Evolutionary conservation across 108 stramenopile genomes (phyloP), one percentile per base, ranked within the genome.

Genomic region (Heterococcus sp.): DNA sequence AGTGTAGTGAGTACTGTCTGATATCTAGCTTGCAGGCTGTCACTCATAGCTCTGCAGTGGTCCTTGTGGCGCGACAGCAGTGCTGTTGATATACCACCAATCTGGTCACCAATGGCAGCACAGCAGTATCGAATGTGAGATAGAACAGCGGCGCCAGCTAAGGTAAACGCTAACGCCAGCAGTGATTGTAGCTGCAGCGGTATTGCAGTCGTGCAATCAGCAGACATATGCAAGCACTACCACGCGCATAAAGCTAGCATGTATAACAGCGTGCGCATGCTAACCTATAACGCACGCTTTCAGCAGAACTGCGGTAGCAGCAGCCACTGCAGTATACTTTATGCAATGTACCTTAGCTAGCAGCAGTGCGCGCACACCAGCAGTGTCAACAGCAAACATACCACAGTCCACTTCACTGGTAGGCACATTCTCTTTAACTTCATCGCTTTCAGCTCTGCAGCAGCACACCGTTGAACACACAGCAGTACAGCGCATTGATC

Each of bases 331-430:
- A 21, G 21, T 21, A 26, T 26, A 63, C 21, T 21, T 21, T 63
- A 26, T 63, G 21, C 21, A 26, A 21, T 21, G 14, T 26, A 39
- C 71, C 71, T 72, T 2, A 33, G 39, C 27, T 26, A 31, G 39
- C 8, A 1, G 29, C 0, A 4, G 36, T 2, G 30, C 35, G 29
- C 21, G 31, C 63, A 32, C 69, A 11, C 32, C 37, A 39, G 84
- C 75, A n/a, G 85, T 78, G 29, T 87, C 66, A 2, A 91, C 82
- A 35, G 40, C 33, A 65, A 88, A 90, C 33, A 88, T 68, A 2
- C 91, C 91, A 31, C 85, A 73, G 32, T 75, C 69, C 58, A 89
- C 37, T n/a, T 76, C 68, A 8, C 3, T 1, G 37, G 68, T 40
- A 3, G 88, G 88, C n/a, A n/a, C n/a, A n/a, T n/a, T n/a, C n/a